These are phyloP conservation scores for Teratosphaeria gauchensis DNA, from an alignment of 2,329 filamentous ascomycete genomes.

Conservation along the genomic window DNA sequence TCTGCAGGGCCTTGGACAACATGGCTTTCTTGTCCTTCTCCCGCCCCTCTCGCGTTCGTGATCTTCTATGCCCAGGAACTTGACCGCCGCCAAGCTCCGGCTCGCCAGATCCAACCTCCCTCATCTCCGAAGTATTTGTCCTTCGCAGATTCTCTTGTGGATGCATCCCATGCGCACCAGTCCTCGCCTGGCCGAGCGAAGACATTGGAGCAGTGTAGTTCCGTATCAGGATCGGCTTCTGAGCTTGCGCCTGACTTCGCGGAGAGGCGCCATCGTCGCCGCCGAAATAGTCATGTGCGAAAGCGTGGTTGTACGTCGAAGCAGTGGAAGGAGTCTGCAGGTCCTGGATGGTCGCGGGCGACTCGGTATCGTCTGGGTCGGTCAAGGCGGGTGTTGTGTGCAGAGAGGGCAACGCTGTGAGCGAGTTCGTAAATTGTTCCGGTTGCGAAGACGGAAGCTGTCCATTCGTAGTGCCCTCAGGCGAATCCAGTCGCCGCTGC, in stretches of 20 bases:
- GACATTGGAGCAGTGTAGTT: slow-evolving; percentile 17
- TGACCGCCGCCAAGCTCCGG: neutral
- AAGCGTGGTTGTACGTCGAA: slow-evolving; percentile 20
- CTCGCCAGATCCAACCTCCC: neutral
- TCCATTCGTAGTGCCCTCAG: slow-evolving; percentile 20
- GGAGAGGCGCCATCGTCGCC: slow-evolving; percentile 17
- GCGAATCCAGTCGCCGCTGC: slow-evolving; percentile 21
- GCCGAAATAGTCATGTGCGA: slow-evolving; percentile 13
- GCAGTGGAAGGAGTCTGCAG: slow-evolving; percentile 23
- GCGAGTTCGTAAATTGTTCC: slow-evolving; percentile 9
- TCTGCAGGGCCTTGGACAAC: slow-evolving; percentile 89
- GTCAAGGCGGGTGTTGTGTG: slow-evolving; percentile 21
- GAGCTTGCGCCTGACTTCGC: slow-evolving; percentile 13
- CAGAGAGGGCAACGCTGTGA: slow-evolving; percentile 25
- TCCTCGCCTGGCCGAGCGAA: slow-evolving; percentile 7
- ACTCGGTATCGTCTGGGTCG: slow-evolving; percentile 21
- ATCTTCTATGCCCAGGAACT: slow-evolving; percentile 1
- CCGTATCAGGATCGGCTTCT: slow-evolving; percentile 16
- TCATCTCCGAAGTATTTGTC: slow-evolving; percentile 4
- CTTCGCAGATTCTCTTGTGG: slow-evolving; percentile 5
- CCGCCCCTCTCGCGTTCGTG: slow-evolving; percentile 31
- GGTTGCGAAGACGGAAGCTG: slow-evolving; percentile 15
- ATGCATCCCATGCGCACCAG: slow-evolving; percentile 3
- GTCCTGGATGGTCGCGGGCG: slow-evolving; percentile 22
- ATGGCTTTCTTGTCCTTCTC: slow-evolving; percentile 70